phyloP scores from a whole-genome alignment of 495 filamentous ascomycete genomes.

The Sordaria brevicollis region DNA sequence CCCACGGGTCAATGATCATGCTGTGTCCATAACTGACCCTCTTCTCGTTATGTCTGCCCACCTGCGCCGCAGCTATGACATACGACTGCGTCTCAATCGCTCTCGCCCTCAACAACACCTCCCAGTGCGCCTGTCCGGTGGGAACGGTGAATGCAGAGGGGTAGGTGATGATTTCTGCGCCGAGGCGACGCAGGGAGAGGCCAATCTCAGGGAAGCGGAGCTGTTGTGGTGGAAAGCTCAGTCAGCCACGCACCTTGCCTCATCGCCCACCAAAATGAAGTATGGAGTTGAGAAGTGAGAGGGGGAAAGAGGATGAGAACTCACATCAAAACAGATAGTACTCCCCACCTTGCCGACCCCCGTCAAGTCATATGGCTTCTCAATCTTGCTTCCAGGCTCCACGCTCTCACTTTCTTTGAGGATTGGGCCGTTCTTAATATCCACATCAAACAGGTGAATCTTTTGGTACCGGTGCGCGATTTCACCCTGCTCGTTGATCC shows the following conservation, averaged over 20 bases:
- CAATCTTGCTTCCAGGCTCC: constrained; percentile 22
- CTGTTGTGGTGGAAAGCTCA: not conserved
- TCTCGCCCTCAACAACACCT: constrained; percentile 60
- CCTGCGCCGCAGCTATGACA: constrained; percentile 82
- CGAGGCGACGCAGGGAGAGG: constrained; percentile 40
- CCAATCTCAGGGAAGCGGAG: constrained; percentile 70
- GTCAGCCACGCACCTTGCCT: not conserved
- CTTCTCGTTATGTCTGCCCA: constrained; percentile 59
- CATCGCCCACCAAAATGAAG: not conserved
- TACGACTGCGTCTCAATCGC: constrained; percentile 87
- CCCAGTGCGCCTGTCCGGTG: constrained; percentile 83
- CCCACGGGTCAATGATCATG: constrained; percentile 85
- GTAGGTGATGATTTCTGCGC: constrained; percentile 70
- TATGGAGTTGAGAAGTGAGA: not conserved
- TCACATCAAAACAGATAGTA: constrained; percentile 81
- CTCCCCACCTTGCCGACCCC: constrained; percentile 64
- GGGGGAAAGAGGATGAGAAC: not conserved
- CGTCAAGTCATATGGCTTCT: constrained; percentile 60
- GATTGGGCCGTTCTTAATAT: constrained; percentile 18
- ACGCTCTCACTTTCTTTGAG: constrained; percentile 20
- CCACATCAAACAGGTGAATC: constrained; percentile 38
- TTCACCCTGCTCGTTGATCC: constrained; percentile 30
- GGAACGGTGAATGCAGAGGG: constrained; percentile 86
- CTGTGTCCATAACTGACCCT: constrained; percentile 80
- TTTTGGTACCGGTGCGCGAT: constrained; percentile 45